Conservation (phyloP, 352 stramenopile species). For the Globisporangium nodosum region DNA sequence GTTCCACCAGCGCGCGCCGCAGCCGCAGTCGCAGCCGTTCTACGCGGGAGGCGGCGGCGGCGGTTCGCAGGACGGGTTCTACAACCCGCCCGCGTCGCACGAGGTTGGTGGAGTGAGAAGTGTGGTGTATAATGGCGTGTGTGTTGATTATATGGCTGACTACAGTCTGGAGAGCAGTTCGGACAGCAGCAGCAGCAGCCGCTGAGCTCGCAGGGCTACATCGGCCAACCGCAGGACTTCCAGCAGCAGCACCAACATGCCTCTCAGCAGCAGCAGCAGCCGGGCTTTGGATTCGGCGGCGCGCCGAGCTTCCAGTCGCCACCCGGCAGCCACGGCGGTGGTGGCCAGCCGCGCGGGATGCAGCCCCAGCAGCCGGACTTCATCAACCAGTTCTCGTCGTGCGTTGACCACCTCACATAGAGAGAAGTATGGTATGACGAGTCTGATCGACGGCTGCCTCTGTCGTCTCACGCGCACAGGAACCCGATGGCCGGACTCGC, state of each 20-base stretch:
- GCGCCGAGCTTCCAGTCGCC: conserved; percentile 15
- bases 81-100: conserved; percentile 26
- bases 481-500: conserved; percentile 83
- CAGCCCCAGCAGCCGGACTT: conserved; percentile 48
- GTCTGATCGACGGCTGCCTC: background rate
- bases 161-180: conserved; percentile 17
- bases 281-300: conserved; percentile 9
- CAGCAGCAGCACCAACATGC: conserved; percentile 12
- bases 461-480: conserved; percentile 16
- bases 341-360: conserved; percentile 11
- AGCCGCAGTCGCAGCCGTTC: conserved; percentile 14
- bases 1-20: conserved; percentile 38
- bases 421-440: background rate
- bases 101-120: conserved; percentile 17
- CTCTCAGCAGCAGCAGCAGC: conserved; percentile 19
- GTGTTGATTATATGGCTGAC: background rate
- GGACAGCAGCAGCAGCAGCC: conserved; percentile 16
- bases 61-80: conserved; percentile 24
- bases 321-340: conserved; percentile 11
- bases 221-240: conserved; percentile 27
- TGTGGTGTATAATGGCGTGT: background rate
- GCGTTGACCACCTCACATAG: background rate
- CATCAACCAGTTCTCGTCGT: conserved; percentile 75
- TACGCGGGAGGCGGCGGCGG: conserved; percentile 7
- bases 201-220: conserved; percentile 17